Evolutionary conservation across 2,329 filamentous ascomycete genomes (phyloP).

Genomic region (Beauveria sp.): DNA sequence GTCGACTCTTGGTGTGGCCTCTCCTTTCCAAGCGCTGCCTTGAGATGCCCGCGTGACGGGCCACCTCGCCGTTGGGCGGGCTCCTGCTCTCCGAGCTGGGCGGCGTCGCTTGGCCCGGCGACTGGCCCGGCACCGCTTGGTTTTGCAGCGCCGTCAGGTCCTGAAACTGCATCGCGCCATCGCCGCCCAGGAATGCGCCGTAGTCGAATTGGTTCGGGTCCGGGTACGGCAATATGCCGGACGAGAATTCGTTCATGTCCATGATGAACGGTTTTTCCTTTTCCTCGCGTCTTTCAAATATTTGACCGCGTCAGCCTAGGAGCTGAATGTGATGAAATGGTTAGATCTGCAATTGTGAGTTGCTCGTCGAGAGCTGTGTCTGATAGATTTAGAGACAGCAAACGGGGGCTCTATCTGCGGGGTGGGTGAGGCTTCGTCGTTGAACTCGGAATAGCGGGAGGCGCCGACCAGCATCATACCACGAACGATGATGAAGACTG

Average conservation of each 20-base stretch:
- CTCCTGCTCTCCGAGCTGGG: slow-evolving; percentile 21
- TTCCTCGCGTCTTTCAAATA: background rate
- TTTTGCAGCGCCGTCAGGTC: slow-evolving; percentile 4
- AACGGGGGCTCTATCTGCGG: background rate
- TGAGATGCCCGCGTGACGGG: slow-evolving; percentile 16
- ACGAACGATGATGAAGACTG: background rate
- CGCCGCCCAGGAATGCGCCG: slow-evolving; percentile 28
- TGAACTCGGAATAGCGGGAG: background rate
- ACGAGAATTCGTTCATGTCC: slow-evolving; percentile 22
- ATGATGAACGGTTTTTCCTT: slow-evolving; percentile 14
- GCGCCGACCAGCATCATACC: background rate
- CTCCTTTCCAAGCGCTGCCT: slow-evolving; percentile 44
- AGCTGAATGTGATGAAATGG: background rate
- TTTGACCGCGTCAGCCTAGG: background rate
- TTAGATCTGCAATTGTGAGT: background rate
- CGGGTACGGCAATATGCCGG: slow-evolving; percentile 23
- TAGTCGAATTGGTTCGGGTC: slow-evolving; percentile 32
- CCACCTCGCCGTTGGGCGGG: slow-evolving; percentile 17
- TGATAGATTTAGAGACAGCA: background rate
- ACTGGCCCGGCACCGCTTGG: slow-evolving; percentile 20
- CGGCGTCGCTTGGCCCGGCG: slow-evolving; percentile 24
- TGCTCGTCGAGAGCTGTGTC: no score
- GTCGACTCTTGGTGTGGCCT: slow-evolving; percentile 58
- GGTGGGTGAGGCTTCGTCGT: background rate
- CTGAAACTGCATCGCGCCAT: slow-evolving; percentile 11